Evolutionary conservation across 768 basidiomycete species (phyloP).

Genomic region (Tylopilus cervinicoccineus): DNA sequence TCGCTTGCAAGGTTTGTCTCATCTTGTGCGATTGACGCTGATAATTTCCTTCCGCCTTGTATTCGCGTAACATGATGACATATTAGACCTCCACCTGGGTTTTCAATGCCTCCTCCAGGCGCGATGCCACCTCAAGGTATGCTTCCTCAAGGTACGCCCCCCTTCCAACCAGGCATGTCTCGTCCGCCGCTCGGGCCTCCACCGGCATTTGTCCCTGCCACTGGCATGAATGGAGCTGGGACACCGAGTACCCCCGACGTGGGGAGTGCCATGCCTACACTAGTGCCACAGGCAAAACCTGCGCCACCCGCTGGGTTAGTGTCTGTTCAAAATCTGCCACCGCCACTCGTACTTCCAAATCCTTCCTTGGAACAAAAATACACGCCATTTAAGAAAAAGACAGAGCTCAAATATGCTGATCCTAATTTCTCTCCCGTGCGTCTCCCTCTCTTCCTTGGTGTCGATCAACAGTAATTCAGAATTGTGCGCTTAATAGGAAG

Average conservation of each 20-base stretch:
- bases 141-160: conserved; percentile 36
- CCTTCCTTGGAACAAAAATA: conserved; percentile 59
- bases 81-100: conserved; percentile 48
- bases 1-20: conserved; percentile 12
- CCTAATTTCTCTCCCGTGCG: conserved; percentile 76
- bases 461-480: neutral
- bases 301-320: conserved; percentile 21
- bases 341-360: conserved; percentile 47
- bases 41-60: conserved; percentile 11
- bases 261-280: conserved; percentile 27
- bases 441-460: conserved; percentile 5
- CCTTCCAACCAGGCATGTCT: conserved; percentile 36
- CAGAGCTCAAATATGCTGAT: conserved; percentile 69
- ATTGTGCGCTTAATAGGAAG: conserved; percentile 50
- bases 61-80: conserved; percentile 9
- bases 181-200: conserved; percentile 31
- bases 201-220: conserved; percentile 36
- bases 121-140: conserved; percentile 30
- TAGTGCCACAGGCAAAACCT: conserved; percentile 1
- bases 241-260: conserved; percentile 13
- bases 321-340: conserved; percentile 23
- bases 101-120: conserved; percentile 47
- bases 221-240: conserved; percentile 20
- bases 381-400: conserved; percentile 71
- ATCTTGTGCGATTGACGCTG: conserved; percentile 17